Evolutionary conservation across 1,284 basidiomycete genomes (phyloP).

Genomic region (Boletus smithii): DNA sequence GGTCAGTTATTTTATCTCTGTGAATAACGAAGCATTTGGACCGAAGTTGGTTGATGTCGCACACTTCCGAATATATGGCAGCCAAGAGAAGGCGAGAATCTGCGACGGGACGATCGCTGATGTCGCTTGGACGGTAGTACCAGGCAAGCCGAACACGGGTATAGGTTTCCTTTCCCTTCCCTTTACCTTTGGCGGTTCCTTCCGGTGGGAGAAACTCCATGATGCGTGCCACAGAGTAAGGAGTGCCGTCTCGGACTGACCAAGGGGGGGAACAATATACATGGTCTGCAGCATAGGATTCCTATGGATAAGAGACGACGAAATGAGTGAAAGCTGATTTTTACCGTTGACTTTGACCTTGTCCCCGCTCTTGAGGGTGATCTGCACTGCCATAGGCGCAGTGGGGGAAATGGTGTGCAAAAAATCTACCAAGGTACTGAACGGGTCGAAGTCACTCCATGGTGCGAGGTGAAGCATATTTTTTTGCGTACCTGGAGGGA

Average conservation of each 20-base stretch:
- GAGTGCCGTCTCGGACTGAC: conserved; percentile 86
- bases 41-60: conserved; percentile 88
- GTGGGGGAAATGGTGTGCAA: conserved; percentile 14
- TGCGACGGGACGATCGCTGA: conserved; percentile 78
- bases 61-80: conserved; percentile 93
- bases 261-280: conserved; percentile 93
- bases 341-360: conserved; percentile 80
- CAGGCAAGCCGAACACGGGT: conserved; percentile 85
- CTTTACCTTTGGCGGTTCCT: conserved; percentile 54
- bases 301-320: conserved; percentile 19
- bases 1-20: conserved; percentile 90
- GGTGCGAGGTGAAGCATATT: conserved; percentile 12
- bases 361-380: conserved; percentile 69
- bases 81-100: conserved; percentile 89
- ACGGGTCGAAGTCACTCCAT: conserved; percentile 1
- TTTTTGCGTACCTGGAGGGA: conserved; percentile 26
- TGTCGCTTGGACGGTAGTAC: conserved; percentile 91
- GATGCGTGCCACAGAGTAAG: conserved; percentile 91
- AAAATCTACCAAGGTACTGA: conserved; percentile 25
- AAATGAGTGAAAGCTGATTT: conserved; percentile 29
- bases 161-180: conserved; percentile 59
- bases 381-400: conserved; percentile 29
- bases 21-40: conserved; percentile 91
- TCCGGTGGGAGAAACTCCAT: conserved; percentile 92
- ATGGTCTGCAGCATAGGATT: conserved; percentile 66